Conservation (phyloP, 1,284 basidiomycete genomes). For the Tetrapyrgos nigripes region DNA sequence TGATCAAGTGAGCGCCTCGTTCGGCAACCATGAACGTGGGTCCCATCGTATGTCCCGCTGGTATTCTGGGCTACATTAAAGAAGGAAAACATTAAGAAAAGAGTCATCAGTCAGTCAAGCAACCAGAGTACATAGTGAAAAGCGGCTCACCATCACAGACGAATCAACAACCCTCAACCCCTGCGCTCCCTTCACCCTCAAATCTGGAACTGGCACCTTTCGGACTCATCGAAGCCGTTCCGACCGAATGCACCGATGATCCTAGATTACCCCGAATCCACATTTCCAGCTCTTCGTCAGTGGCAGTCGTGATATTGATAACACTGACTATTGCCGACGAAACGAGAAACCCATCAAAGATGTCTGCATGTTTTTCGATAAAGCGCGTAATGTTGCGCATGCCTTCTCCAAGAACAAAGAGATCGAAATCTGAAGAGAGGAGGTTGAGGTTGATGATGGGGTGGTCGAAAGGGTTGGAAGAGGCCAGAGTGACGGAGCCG, state of each 20-base stretch:
- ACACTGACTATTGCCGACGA: conserved; percentile 35
- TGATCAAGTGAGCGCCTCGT: conserved; percentile 12
- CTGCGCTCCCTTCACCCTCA: conserved; percentile 43
- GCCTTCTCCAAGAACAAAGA: conserved; percentile 23
- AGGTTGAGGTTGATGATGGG: conserved; percentile 21
- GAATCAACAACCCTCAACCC: conserved; percentile 45
- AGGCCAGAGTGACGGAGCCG: conserved; percentile 17
- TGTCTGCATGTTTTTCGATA: conserved; percentile 22
- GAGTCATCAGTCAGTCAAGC: background rate
- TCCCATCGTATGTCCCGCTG: conserved; percentile 15
- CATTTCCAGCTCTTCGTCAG: conserved; percentile 31
- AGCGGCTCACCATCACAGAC: conserved; percentile 34
- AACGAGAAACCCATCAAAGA: conserved; percentile 30
- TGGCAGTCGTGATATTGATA: conserved; percentile 1
- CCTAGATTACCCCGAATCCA: conserved; percentile 25
- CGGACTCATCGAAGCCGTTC: conserved; percentile 34
- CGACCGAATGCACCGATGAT: conserved; percentile 33
- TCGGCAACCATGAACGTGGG: conserved; percentile 18
- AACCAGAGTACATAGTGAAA: background rate
- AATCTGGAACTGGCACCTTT: conserved; percentile 37
- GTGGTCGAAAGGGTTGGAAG: conserved; percentile 17
- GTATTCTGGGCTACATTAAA: conserved; percentile 17
- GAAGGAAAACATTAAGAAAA: too few relatives aligned
- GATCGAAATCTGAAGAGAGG: conserved; percentile 18
- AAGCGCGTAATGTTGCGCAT: conserved; percentile 27